Base-by-base conservation (phyloP, 306 rosid species). In the Cicer cuneatum region DNA sequence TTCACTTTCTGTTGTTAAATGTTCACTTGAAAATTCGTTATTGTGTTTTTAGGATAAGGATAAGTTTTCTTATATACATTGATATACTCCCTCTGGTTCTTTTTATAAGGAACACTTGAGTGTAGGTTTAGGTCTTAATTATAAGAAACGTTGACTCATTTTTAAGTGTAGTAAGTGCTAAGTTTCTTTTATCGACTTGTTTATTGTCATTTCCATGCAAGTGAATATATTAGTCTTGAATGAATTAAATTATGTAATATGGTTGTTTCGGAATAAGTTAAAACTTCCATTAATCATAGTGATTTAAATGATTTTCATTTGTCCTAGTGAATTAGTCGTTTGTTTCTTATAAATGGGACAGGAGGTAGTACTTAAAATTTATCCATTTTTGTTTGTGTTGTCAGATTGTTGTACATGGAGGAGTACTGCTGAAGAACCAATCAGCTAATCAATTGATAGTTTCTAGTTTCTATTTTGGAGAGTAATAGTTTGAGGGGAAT, bases 381-480 rank as follows among this genome's bases (percentile, higher is more conserved):
- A 51, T 12, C n/a, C 8, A 0, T 0, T 45, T 43, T 35, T 51
- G 45, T 48, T 62, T 59, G 19, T 15, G 12, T 56, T 56, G 6
- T 66, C 48, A 59, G 83, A 69, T 46, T 62, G 41, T 39, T 62
- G 41, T 53, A 37, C 14, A 13, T 67, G 35, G 39, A 49, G 68
- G 37, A 21, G 16, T 60, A 3, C 35, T 67, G 73, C 58, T 69
- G 71, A 42, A 62, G 38, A 73, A 14, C 48, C 57, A 61, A 41
- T 78, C 15, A 21, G 72, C 73, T 56, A n/a, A 9, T 15, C 39
- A 40, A 19, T 74, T 59, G 52, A 53, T 16, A 53, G 33, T 16
- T 53, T 4, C 12, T 16, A 16, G 59, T 43, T 72, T 53, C 38
- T 58, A 58, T 8, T 19, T 72, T 51, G 53, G 52, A 58, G 58